Percentiles rank a stretch among this genome's conserved stretches.
Conservation (phyloP, 805 yeast species). For the Saccharomycopsis synnaedendra region DNA sequence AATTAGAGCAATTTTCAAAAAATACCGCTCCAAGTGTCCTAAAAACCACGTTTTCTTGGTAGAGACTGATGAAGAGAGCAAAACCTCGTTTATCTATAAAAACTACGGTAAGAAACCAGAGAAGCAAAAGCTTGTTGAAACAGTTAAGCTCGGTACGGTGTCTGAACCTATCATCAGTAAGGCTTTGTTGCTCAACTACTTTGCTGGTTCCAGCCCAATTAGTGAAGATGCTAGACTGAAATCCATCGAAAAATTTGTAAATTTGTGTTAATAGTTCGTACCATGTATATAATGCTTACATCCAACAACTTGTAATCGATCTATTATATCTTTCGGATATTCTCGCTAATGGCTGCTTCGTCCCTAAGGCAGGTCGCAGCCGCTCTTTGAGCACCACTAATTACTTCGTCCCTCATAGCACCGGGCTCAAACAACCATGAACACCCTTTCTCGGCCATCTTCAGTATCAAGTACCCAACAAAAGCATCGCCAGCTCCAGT, state of each 20-base stretch:
- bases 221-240: constrained; percentile 37
- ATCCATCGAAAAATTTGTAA: constrained; percentile 26
- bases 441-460: constrained; percentile 21
- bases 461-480: constrained; percentile 49
- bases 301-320: not conserved
- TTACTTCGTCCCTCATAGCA: constrained; percentile 18
- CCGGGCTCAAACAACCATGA: constrained; percentile 25
- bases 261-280: not conserved
- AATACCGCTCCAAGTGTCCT: constrained; percentile 26
- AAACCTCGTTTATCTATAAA: constrained; percentile 20
- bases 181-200: constrained; percentile 49
- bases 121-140: constrained; percentile 15
- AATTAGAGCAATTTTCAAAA: constrained; percentile 14
- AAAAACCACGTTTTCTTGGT: constrained; percentile 38
- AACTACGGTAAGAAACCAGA: constrained; percentile 12
- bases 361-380: constrained; percentile 21
- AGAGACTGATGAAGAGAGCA: constrained; percentile 25
- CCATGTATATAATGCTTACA: not conserved
- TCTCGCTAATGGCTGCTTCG: constrained; percentile 5
- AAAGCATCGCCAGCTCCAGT: constrained; percentile 88
- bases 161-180: constrained; percentile 39
- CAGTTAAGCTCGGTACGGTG: constrained; percentile 36
- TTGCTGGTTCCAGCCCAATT: constrained; percentile 51
- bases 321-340: constrained; percentile 1
- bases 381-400: constrained; percentile 25